Conservation (phyloP, 1,284 basidiomycete species). For the Cryptococcus sp. region DNA sequence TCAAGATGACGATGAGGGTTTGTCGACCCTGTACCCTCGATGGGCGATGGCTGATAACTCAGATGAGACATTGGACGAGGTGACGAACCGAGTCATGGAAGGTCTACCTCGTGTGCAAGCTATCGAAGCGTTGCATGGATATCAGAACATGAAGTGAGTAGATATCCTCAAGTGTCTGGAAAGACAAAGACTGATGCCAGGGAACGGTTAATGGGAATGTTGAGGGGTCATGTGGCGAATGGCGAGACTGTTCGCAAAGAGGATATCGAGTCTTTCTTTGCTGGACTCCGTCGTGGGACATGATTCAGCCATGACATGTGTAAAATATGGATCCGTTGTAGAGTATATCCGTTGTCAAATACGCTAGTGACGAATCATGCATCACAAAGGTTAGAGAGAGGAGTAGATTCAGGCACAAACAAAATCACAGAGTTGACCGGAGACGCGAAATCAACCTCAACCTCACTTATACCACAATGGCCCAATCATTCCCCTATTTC, state of each 20-base stretch:
- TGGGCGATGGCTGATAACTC: neutral
- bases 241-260: constrained; percentile 34
- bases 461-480: constrained; percentile 2
- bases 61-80: constrained; percentile 43
- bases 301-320: too few species aligned
- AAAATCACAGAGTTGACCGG: too few species aligned
- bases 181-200: constrained; percentile 11
- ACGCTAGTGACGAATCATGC: too few species aligned
- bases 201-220: constrained; percentile 36
- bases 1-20: constrained; percentile 28
- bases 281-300: constrained; percentile 15
- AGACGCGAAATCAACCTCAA: neutral
- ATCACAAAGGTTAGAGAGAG: too few species aligned
- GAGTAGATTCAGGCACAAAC: too few species aligned
- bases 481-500: constrained; percentile 8
- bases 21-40: constrained; percentile 1
- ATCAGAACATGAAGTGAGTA: constrained; percentile 43
- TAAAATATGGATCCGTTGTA: too few species aligned
- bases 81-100: constrained; percentile 35
- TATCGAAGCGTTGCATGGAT: constrained; percentile 45
- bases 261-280: constrained; percentile 41
- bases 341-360: too few species aligned
- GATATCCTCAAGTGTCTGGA: neutral
- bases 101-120: constrained; percentile 42
- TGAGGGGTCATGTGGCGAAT: constrained; percentile 21